Conservation (phyloP, 2,329 filamentous ascomycete species). For the Stachybotrys echinatus region DNA sequence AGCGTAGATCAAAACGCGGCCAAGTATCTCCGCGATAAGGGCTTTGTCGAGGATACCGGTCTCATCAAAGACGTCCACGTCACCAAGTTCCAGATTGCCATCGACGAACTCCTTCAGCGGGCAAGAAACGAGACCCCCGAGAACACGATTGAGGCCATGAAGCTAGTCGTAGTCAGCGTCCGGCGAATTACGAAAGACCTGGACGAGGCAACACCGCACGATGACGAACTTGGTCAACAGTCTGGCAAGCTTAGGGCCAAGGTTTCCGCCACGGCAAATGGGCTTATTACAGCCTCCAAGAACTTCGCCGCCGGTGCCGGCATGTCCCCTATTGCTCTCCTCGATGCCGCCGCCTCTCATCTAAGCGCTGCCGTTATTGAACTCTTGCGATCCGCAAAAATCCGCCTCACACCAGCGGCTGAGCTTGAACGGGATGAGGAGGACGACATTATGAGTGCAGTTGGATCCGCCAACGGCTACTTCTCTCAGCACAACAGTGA, state of each 20-base stretch:
- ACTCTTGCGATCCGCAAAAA: constrained; percentile 76
- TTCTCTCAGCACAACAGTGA: constrained; percentile 44
- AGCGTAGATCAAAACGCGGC: constrained; percentile 65
- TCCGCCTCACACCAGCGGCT: constrained; percentile 66
- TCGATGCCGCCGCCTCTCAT: constrained; percentile 91
- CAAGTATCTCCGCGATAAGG: constrained; percentile 59
- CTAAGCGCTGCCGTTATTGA: constrained; percentile 82
- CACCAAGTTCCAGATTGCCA: constrained; percentile 89
- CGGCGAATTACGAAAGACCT: constrained; percentile 82
- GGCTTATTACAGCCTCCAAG: constrained; percentile 89
- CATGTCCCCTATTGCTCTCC: constrained; percentile 83
- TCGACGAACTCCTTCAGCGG: constrained; percentile 80
- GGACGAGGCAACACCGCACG: constrained; percentile 49
- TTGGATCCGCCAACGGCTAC: constrained; percentile 60
- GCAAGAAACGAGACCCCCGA: constrained; percentile 71
- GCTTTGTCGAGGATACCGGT: constrained; percentile 66
- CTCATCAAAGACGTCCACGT: constrained; percentile 87
- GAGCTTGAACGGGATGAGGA: constrained; percentile 72
- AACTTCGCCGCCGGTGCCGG: constrained; percentile 81
- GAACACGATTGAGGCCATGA: constrained; percentile 79
- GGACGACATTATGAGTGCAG: constrained; percentile 58
- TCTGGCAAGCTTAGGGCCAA: constrained; percentile 69
- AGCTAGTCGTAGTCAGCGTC: constrained; percentile 75
- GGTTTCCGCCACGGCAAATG: constrained; percentile 91
- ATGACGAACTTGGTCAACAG: constrained; percentile 50